Conservation (phyloP, 257 asterid genomes). For the Striga asiatica region DNA sequence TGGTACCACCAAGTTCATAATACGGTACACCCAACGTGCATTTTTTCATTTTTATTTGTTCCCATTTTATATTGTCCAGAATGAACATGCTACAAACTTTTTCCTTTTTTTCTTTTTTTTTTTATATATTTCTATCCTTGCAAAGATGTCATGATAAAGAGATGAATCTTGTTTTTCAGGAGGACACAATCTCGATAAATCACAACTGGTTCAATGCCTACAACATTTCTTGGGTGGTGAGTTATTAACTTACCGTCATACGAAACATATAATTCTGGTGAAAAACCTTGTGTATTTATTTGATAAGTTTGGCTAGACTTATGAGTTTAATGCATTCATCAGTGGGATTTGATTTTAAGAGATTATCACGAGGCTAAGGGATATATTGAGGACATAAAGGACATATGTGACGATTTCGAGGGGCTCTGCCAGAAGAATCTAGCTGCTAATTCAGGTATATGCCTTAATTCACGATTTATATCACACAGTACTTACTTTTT, state of each 20-base stretch:
- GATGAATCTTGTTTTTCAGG: slow-evolving; percentile 36
- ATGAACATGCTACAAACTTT: background rate
- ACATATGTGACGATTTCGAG: slow-evolving; percentile 84
- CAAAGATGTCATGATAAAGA: slow-evolving; percentile 11
- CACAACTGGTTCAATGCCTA: slow-evolving; percentile 95
- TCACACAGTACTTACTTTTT: background rate
- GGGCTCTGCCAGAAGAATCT: slow-evolving; percentile 89
- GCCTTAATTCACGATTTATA: background rate
- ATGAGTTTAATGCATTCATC: slow-evolving; percentile 10
- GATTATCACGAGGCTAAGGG: slow-evolving; percentile 79
- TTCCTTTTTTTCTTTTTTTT: background rate
- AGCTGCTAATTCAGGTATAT: slow-evolving; percentile 84
- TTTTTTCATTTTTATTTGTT: background rate
- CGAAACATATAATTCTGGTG: background rate
- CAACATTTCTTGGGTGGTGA: slow-evolving; percentile 81
- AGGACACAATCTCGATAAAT: slow-evolving; percentile 87
- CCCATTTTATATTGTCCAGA: too few species aligned
- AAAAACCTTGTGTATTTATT: background rate
- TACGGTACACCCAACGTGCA: slow-evolving; percentile 50
- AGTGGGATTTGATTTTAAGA: slow-evolving; percentile 92
- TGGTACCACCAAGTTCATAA: slow-evolving; percentile 99
- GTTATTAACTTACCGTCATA: too few species aligned
- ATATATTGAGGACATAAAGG: slow-evolving; percentile 80
- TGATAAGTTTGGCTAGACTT: slow-evolving; percentile 3
- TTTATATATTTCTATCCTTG: background rate